A percentile compares a stretch with the other conserved stretches of the same genome.
Conservation (phyloP, 2,329 filamentous ascomycete genomes). For the Zymoseptoria crescenta region DNA sequence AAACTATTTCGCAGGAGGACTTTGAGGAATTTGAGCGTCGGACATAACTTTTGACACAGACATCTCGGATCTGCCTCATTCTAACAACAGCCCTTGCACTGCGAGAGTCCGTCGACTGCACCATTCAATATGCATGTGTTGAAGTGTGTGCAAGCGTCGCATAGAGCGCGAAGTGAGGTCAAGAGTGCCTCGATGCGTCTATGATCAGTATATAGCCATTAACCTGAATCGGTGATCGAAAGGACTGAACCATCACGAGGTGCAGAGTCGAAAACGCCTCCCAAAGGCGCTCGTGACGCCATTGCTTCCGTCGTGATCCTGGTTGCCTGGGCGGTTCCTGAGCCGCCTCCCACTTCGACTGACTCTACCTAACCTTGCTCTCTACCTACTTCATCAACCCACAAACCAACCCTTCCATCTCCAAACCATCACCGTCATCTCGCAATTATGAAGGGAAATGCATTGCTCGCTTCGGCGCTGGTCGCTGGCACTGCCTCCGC, state of each 20-base stretch:
- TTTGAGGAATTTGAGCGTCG: no score
- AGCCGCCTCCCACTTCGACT: neutral
- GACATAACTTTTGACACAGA: no score
- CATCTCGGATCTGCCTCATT: no score
- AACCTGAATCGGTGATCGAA: neutral
- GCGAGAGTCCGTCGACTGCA: no score
- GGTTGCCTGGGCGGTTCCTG: neutral
- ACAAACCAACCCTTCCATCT: constrained; percentile 1
- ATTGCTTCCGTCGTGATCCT: neutral
- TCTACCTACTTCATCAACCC: neutral
- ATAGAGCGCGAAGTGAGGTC: neutral
- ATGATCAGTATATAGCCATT: neutral
- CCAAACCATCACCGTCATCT: constrained; percentile 8
- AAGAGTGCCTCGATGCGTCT: neutral
- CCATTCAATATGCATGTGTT: neutral
- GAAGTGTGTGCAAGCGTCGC: neutral
- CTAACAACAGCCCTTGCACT: no score
- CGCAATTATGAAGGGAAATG: constrained; percentile 69
- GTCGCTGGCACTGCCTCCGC: constrained; percentile 73
- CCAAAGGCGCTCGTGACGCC: neutral
- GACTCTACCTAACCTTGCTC: neutral
- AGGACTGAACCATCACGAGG: neutral
- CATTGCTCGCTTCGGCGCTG: constrained; percentile 64
- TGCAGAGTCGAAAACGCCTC: neutral
- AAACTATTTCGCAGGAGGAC: no score